Percentiles rank a stretch among this genome's conserved stretches.
Evolutionary conservation across 2,329 filamentous ascomycete genomes (phyloP).

Genomic region (Allantophomopsis cytisporea): DNA sequence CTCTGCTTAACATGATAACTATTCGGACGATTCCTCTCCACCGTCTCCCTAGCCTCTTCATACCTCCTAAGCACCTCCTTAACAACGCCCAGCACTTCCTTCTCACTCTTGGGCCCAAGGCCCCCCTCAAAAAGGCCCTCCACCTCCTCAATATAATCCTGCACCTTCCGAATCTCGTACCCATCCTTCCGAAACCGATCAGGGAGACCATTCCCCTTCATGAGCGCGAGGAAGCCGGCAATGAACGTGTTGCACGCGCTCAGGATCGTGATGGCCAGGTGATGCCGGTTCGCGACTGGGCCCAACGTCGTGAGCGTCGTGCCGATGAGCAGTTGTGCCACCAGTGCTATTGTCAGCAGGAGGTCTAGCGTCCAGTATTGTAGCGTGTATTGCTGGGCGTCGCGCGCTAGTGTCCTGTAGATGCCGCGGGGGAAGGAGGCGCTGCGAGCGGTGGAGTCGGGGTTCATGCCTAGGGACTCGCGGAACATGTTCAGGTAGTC

Average conservation of each 20-base stretch:
- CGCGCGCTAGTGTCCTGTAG: no score
- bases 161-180: conserved; percentile 25
- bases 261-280: conserved; percentile 36
- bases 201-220: conserved; percentile 32
- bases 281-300: conserved; percentile 27
- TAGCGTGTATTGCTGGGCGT: no score
- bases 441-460: background rate
- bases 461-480: background rate
- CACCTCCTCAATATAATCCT: conserved; percentile 36
- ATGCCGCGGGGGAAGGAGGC: no score
- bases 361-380: conserved; percentile 13
- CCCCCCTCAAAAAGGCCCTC: conserved; percentile 25
- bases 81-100: conserved; percentile 27
- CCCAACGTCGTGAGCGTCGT: conserved; percentile 30
- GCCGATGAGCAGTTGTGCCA: conserved; percentile 29
- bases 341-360: conserved; percentile 20
- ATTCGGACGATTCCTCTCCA: background rate
- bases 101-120: conserved; percentile 12
- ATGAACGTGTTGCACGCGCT: conserved; percentile 48
- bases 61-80: conserved; percentile 17
- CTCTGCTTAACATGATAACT: background rate
- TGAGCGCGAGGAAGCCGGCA: conserved; percentile 41
- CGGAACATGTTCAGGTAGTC: background rate
- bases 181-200: conserved; percentile 28
- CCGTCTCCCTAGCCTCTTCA: background rate